Evolutionary conservation across 352 stramenopile genomes (phyloP), one percentile per base, ranked within the genome.

Genomic region (Peronosclerospora sorghi): DNA sequence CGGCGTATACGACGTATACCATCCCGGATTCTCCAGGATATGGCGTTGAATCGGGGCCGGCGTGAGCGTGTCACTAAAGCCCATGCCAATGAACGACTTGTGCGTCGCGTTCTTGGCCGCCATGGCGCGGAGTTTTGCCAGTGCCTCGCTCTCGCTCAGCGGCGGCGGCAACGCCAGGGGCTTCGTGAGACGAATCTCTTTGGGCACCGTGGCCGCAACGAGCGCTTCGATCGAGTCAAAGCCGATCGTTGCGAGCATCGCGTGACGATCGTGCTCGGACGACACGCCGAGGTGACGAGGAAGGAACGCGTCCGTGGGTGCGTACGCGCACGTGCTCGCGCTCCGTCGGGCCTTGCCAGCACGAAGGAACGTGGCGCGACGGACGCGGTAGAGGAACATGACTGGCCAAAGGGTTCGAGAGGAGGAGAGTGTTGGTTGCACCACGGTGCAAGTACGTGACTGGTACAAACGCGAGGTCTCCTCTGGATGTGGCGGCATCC

Each of bases 1-100:
- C 38, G 96, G 96, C 42, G 95, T 99, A 69, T 94, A 95, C 20
- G 73, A 94, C 32, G 95, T 98, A 77, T 99, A 99, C 96, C 96
- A 99, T 18, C 95, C 95, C 2, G 96, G 95, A 82, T 99, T 99
- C 74, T 97, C 86, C 12, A 98, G 62, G 48, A 99, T 94, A 74
- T 98, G 98, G 32, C 96, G 85, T 28, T 97, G 65, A 66, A 99
- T 98, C 1, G 98, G 95, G 32, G 73, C 63, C 9, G 96, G 96
- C 17, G 95, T 96, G 35, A 96, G 65, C 29, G 89, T 98, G 70
- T 98, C 94, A 63, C 97, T 96, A 62, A 98, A 99, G 48, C 96
- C 96, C 78, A 97, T 95, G 32, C 96, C 96, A 54, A 99, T 98
- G 65, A 97, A 98, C 32, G 83, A 94, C 71, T 95, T 95, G 59